Percentiles rank a stretch among this genome's conserved stretches.
Conservation (phyloP, 169 alveolate species). For the Amoebophrya sp. region DNA sequence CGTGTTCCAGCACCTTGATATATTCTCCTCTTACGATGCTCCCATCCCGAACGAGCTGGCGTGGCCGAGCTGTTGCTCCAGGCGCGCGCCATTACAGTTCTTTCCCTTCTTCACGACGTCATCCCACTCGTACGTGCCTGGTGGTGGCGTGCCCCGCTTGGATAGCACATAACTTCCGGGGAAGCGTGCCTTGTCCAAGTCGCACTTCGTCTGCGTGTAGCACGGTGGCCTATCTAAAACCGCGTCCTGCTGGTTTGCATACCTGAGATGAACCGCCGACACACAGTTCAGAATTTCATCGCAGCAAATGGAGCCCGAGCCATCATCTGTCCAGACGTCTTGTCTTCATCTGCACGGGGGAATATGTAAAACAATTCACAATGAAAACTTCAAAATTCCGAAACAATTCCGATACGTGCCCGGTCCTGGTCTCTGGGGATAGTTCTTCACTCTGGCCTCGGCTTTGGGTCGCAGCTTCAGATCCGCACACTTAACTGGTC, state of each 20-base stretch:
- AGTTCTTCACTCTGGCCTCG: neutral
- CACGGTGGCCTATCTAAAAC: neutral
- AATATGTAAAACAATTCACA: too few relatives aligned
- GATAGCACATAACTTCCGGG: neutral
- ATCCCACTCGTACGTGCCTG: neutral
- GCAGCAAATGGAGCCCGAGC: too few relatives aligned
- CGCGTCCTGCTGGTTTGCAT: slow-evolving; percentile 8
- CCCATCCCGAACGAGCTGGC: neutral
- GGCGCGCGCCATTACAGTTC: slow-evolving; percentile 15
- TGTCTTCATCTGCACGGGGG: too few relatives aligned
- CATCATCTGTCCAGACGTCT: too few relatives aligned
- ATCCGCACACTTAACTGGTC: neutral
- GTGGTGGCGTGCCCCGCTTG: neutral
- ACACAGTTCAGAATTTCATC: too few relatives aligned
- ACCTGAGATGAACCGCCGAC: too few relatives aligned
- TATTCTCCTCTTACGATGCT: neutral
- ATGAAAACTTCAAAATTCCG: too few relatives aligned
- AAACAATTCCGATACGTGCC: neutral
- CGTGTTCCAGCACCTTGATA: too few relatives aligned
- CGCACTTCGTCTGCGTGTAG: neutral
- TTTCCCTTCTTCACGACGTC: neutral
- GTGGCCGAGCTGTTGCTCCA: slow-evolving; percentile 7
- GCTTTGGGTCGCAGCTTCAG: neutral
- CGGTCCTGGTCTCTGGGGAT: neutral
- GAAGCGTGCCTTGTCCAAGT: neutral